Percentiles rank a stretch among this genome's conserved stretches.
phyloP scores from a whole-genome alignment of 1,284 basidiomycete genomes.

The Xerocomus nothofagi region DNA sequence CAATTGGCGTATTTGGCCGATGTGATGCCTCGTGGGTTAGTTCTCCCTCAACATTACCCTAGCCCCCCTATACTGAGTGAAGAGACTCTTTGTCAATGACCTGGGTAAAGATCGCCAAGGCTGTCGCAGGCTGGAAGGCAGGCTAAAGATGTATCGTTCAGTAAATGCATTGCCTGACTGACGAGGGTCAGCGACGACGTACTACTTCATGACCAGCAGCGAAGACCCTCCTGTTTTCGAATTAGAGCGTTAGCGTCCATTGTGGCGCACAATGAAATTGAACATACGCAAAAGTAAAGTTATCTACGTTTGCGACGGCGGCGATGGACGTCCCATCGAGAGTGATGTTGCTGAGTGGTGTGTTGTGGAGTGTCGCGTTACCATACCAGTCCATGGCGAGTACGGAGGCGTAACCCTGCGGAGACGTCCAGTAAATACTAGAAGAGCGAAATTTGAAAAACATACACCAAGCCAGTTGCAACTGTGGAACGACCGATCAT shows the following conservation, averaged over 20 bases:
- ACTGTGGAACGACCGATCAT: conserved; percentile 33
- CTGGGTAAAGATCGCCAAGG: conserved; percentile 59
- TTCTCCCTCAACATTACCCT: neutral
- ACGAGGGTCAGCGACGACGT: conserved; percentile 25
- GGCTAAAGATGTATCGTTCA: conserved; percentile 38
- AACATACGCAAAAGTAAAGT: conserved; percentile 61
- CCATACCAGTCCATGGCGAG: conserved; percentile 67
- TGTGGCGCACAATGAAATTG: neutral
- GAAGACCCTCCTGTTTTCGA: conserved; percentile 47
- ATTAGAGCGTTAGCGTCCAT: neutral
- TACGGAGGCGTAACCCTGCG: conserved; percentile 44
- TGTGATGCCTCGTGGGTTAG: conserved; percentile 9
- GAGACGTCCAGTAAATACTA: neutral
- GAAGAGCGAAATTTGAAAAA: neutral
- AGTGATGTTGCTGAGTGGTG: conserved; percentile 60
- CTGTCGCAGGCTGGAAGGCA: conserved; percentile 56
- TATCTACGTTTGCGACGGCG: conserved; percentile 61
- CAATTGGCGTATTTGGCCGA: conserved; percentile 22
- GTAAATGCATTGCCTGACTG: neutral
- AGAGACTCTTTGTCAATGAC: conserved; percentile 50
- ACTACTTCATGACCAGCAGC: conserved; percentile 61
- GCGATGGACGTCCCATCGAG: conserved; percentile 51
- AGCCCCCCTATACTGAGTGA: conserved; percentile 48
- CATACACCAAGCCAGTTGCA: conserved; percentile 63
- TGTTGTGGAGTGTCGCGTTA: conserved; percentile 45